Base-by-base conservation (phyloP, 2,329 filamentous ascomycete species). In the Colletotrichum horii region DNA sequence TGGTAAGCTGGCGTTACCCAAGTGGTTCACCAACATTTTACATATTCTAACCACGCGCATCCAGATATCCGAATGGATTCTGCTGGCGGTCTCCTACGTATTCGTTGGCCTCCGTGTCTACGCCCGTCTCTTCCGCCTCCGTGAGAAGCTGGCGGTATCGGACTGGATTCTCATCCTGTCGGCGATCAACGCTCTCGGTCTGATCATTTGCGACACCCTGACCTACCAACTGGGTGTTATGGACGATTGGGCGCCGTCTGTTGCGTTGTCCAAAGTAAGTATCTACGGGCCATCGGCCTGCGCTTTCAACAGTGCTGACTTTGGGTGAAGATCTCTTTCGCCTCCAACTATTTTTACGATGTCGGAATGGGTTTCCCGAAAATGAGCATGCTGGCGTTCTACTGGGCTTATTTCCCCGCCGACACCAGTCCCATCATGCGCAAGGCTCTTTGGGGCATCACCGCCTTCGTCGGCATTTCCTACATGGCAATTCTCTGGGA, bases 291-390 rank as follows among this genome's bases (percentile, higher is more conserved):
- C 6, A 24, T 2, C 3, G 5, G 16, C 2, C 8, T 19, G 8
- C 28, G 9, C 9, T 12, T 7, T 28, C 24, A 3, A 7, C 19
- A 9, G 15, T 15, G 22, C 70, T 72, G 28, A 70, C 60, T 6
- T 15, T 15, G 19, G 7, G 6, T 24, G 6, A 26, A 83, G 82
- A 83, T 84, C 36, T 82, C 81, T 2, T 84, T 84, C 22, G 80
- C 82, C 0, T 84, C 83, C 52, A 84, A 84, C 77, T 84, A 84
- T 71, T 84, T 84, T 55, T 84, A 84, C 76, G 82, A 84, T 62
- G 80, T 84, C 4, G 82, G 82, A 8, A 84, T 84, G 82, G 82
- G 82, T 0, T 83, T 83, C 34, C 82, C 82, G 5, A 84, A 84
- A 67, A 77, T 84, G 75, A 83, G 82, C 74, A 84, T 84, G 82